Percentiles rank a stretch among this genome's conserved stretches.
Evolutionary conservation across 2,329 filamentous ascomycete genomes (phyloP).

Genomic region (Xylariaceae sp.): DNA sequence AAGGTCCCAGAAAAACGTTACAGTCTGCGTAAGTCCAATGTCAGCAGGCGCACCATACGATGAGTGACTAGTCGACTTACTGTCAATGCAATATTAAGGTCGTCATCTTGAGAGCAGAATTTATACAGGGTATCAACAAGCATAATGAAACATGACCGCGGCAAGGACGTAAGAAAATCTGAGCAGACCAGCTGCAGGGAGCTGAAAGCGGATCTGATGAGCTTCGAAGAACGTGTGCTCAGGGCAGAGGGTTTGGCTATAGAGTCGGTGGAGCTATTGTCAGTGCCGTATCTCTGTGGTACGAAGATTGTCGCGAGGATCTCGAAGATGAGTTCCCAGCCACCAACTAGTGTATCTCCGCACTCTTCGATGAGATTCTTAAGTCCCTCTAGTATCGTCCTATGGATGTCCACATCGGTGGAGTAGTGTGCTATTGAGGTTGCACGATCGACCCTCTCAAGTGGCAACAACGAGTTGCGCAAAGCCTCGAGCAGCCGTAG

Average conservation of each 20-base stretch:
- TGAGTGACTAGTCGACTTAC: conserved; percentile 37
- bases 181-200: conserved; percentile 90
- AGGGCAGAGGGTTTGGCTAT: conserved; percentile 28
- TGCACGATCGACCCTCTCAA: conserved; percentile 47
- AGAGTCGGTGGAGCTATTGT: conserved; percentile 26
- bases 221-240: conserved; percentile 56
- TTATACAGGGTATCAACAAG: conserved; percentile 82
- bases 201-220: conserved; percentile 81
- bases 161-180: conserved; percentile 75
- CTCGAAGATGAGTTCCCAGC: conserved; percentile 80
- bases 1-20: conserved; percentile 93
- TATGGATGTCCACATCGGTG: conserved; percentile 72
- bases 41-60: too few relatives aligned
- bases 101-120: conserved; percentile 83
- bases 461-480: conserved; percentile 49
- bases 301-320: conserved; percentile 79
- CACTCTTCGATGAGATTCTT: conserved; percentile 80
- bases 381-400: conserved; percentile 68
- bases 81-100: conserved; percentile 91
- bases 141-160: conserved; percentile 62
- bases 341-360: conserved; percentile 72
- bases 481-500: conserved; percentile 63
- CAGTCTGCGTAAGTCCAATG: conserved; percentile 48
- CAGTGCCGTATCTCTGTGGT: conserved; percentile 23
- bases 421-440: conserved; percentile 50